These are phyloP conservation scores for Leccinum pachyderme DNA, from an alignment of 1,284 basidiomycete genomes.

Conservation along the genomic window DNA sequence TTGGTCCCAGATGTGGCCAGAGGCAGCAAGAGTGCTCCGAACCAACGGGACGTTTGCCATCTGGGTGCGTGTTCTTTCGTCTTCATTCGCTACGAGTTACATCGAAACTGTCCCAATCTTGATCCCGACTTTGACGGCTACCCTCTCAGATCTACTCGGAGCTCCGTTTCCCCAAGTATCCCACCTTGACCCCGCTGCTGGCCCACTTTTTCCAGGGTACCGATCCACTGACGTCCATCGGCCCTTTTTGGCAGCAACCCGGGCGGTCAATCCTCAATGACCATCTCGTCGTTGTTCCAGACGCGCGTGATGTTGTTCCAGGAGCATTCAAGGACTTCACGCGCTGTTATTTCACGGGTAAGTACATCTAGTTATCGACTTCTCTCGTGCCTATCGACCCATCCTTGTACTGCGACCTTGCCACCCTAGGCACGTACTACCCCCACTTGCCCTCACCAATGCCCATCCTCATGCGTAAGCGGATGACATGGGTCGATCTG, in stretches of 20 bases:
- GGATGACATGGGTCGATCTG: constrained; percentile 63
- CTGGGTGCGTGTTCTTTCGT: constrained; percentile 52
- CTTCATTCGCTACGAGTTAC: neutral
- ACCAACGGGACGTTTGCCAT: constrained; percentile 73
- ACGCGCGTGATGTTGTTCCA: constrained; percentile 43
- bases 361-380: neutral
- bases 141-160: constrained; percentile 72
- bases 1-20: constrained; percentile 70
- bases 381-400: neutral
- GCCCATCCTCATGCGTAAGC: constrained; percentile 60
- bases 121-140: neutral
- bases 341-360: constrained; percentile 28
- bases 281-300: constrained; percentile 67
- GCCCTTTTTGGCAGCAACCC: constrained; percentile 78
- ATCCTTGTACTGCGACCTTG: neutral
- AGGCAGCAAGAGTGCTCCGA: constrained; percentile 62
- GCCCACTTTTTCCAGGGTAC: constrained; percentile 60
- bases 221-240: constrained; percentile 55
- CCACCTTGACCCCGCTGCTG: constrained; percentile 57
- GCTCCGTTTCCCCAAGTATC: constrained; percentile 64
- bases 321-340: constrained; percentile 42
- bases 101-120: neutral
- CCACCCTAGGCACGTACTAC: constrained; percentile 37
- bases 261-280: constrained; percentile 75
- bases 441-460: constrained; percentile 43